Evolutionary conservation across 495 filamentous ascomycete genomes (phyloP).

Genomic region (Aspergillus diversus): DNA sequence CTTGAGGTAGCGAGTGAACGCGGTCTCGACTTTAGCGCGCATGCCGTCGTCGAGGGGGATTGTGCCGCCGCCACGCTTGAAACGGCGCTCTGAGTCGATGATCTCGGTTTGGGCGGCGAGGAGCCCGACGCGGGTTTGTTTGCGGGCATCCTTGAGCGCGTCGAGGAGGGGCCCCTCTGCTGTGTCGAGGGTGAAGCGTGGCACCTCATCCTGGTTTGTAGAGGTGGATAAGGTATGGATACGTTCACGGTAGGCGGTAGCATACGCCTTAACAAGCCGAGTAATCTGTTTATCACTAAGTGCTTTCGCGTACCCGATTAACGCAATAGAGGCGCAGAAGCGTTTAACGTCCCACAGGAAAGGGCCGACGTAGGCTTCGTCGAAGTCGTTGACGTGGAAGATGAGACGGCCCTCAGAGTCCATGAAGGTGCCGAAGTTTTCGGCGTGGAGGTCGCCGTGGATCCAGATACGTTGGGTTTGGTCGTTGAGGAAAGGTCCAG

Average conservation of each 20-base stretch:
- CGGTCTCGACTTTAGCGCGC: conserved; percentile 16
- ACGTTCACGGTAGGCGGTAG: conserved; percentile 21
- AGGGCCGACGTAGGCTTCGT: conserved; percentile 26
- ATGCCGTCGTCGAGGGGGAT: conserved; percentile 17
- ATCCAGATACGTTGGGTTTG: conserved; percentile 23
- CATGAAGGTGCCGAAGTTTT: conserved; percentile 27
- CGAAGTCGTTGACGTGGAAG: conserved; percentile 28
- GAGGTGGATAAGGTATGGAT: conserved; percentile 15
- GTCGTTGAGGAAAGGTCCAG: conserved; percentile 13
- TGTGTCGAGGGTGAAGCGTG: conserved; percentile 20
- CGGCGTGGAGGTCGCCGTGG: conserved; percentile 25
- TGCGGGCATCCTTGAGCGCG: conserved; percentile 15
- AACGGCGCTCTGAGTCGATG: conserved; percentile 21
- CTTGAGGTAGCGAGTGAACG: conserved; percentile 14
- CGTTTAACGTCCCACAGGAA: conserved; percentile 24
- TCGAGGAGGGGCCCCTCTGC: conserved; percentile 24
- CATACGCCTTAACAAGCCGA: conserved; percentile 13
- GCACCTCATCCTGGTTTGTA: background rate
- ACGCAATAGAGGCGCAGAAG: conserved; percentile 21
- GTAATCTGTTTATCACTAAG: conserved; percentile 26
- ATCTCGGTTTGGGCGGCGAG: conserved; percentile 23
- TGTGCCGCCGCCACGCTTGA: conserved; percentile 18
- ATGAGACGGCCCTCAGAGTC: conserved; percentile 21
- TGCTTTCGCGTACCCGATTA: conserved; percentile 25
- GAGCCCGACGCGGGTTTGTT: conserved; percentile 15